Evolutionary conservation across 2,329 filamentous ascomycete genomes (phyloP).

Genomic region (Fusarium sp.): DNA sequence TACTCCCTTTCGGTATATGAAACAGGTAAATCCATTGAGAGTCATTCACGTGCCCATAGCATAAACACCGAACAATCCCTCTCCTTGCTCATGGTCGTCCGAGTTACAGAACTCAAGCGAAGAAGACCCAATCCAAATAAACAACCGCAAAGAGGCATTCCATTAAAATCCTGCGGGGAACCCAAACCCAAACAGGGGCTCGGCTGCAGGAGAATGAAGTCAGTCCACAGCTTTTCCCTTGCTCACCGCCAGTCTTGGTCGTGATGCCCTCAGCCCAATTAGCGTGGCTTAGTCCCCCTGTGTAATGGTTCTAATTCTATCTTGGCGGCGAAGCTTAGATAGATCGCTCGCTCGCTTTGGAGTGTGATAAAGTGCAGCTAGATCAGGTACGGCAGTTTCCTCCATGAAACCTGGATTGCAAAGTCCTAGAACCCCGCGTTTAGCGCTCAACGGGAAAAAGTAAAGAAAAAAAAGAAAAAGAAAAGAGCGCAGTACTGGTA

Average conservation of each 20-base stretch:
- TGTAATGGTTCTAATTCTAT: constrained; percentile 31
- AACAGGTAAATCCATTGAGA: constrained; percentile 29
- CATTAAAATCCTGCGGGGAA: constrained; percentile 34
- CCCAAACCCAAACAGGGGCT: not conserved
- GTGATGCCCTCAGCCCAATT: constrained; percentile 41
- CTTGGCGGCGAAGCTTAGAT: constrained; percentile 36
- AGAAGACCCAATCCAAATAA: constrained; percentile 32
- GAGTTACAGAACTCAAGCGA: constrained; percentile 33
- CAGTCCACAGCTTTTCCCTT: constrained; percentile 10
- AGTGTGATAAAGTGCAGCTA: constrained; percentile 5
- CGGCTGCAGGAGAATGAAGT: constrained; percentile 19
- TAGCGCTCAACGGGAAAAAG: constrained; percentile 38
- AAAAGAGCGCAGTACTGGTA: not conserved
- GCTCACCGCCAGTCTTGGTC: constrained; percentile 41
- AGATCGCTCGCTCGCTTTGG: not conserved
- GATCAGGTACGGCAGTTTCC: constrained; percentile 29
- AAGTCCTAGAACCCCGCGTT: constrained; percentile 43
- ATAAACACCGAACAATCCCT: constrained; percentile 17
- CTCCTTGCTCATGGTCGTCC: constrained; percentile 32
- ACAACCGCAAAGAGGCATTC: constrained; percentile 27
- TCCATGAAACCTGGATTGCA: constrained; percentile 11
- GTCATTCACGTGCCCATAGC: constrained; percentile 19
- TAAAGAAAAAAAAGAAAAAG: constrained; percentile 11
- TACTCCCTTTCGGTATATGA: constrained; percentile 23
- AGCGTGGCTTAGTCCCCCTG: constrained; percentile 34